phyloP scores from a whole-genome alignment of 2,329 filamentous ascomycete genomes.

The Lachnellula cervina region DNA sequence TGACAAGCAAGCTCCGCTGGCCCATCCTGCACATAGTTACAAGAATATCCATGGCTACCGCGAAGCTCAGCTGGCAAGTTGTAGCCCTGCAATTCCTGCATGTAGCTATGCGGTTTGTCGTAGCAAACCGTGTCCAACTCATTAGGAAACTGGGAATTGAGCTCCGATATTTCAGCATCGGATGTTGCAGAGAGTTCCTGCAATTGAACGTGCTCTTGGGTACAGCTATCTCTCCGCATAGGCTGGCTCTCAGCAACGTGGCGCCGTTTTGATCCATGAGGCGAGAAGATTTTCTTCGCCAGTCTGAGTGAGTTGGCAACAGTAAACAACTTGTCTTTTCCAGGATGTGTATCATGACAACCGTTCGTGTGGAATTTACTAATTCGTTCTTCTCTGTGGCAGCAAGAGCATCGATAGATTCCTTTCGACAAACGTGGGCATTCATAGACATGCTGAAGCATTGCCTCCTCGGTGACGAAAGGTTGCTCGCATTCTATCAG shows the following conservation, averaged over 20 bases:
- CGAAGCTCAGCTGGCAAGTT: neutral
- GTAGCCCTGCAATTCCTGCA: neutral
- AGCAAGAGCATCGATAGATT: neutral
- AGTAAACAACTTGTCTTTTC: neutral
- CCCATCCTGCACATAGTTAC: neutral
- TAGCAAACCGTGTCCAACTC: neutral
- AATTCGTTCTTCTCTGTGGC: neutral
- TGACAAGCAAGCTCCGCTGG: neutral
- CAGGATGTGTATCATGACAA: neutral
- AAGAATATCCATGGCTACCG: neutral
- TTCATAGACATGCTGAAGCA: neutral
- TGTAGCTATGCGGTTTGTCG: neutral
- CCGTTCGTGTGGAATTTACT: neutral
- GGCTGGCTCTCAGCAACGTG: neutral
- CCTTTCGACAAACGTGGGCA: neutral
- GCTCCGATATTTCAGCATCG: neutral
- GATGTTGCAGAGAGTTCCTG: neutral
- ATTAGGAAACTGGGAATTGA: neutral
- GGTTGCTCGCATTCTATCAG: neutral
- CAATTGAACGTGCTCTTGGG: neutral
- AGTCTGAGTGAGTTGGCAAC: neutral
- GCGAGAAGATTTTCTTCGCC: neutral
- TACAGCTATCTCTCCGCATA: neutral
- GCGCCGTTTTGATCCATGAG: neutral
- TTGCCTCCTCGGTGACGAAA: neutral